These are phyloP conservation scores for Wickerhamiella azymoides DNA, from an alignment of 805 yeast species.

Conservation along the genomic window DNA sequence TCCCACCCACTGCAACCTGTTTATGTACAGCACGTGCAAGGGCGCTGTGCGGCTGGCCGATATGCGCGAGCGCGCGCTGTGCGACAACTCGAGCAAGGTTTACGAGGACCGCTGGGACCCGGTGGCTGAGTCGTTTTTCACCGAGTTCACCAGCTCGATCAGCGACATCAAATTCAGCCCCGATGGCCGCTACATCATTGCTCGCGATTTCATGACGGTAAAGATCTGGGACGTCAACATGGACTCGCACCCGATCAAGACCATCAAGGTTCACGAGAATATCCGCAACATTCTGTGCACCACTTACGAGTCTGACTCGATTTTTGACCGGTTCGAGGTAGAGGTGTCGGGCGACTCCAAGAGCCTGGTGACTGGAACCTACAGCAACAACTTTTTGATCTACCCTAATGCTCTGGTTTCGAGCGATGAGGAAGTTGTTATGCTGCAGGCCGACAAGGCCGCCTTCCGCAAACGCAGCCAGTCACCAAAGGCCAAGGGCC, in stretches of 20 bases:
- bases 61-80: conserved; percentile 89
- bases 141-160: conserved; percentile 90
- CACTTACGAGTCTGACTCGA: conserved; percentile 96
- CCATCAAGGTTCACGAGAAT: conserved; percentile 91
- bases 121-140: conserved; percentile 82
- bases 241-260: conserved; percentile 90
- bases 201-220: conserved; percentile 93
- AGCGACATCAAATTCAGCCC: conserved; percentile 85
- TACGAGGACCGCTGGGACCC: conserved; percentile 93
- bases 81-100: conserved; percentile 69
- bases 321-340: conserved; percentile 95
- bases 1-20: conserved; percentile 79
- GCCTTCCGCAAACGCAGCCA: conserved; percentile 73
- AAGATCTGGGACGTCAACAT: conserved; percentile 97
- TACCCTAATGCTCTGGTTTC: conserved; percentile 58
- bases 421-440: conserved; percentile 46
- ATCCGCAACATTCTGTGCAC: conserved; percentile 87
- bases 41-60: conserved; percentile 93
- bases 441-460: conserved; percentile 93
- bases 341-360: conserved; percentile 87
- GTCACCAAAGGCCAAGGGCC: conserved; percentile 14
- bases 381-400: conserved; percentile 92
- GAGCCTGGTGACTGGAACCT: conserved; percentile 91
- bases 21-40: conserved; percentile 89
- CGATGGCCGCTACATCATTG: conserved; percentile 89